These are phyloP conservation scores for Russula brevipes DNA, from an alignment of 768 basidiomycete genomes.

Conservation along the genomic window DNA sequence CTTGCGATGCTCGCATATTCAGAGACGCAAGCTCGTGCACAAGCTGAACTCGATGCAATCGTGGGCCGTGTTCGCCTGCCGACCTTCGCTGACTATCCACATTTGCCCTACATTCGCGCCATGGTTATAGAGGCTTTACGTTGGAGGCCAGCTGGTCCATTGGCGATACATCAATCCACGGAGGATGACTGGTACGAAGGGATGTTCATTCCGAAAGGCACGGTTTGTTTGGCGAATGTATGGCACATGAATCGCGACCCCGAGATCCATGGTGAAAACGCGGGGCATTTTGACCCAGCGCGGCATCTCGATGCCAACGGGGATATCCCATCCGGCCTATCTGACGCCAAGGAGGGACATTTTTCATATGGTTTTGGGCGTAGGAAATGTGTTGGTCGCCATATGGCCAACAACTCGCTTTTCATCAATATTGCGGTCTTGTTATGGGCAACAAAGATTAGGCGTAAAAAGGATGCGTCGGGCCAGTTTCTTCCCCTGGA, in stretches of 20 bases:
- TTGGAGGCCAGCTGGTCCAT: not conserved
- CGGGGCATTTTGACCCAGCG: not conserved
- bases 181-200: constrained; percentile 1
- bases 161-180: not conserved
- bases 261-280: not conserved
- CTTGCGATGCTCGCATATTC: not conserved
- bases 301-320: not conserved
- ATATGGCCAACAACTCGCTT: not conserved
- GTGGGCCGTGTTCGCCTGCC: not conserved
- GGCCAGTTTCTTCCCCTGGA: not conserved
- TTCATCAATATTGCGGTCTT: not conserved
- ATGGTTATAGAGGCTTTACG: not conserved
- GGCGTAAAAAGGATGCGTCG: not conserved
- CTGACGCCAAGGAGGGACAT: not conserved
- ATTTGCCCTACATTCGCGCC: not conserved
- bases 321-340: not conserved
- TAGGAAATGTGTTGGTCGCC: not conserved
- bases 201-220: not conserved
- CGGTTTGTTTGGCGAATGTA: not conserved
- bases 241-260: not conserved
- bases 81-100: not conserved
- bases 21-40: not conserved
- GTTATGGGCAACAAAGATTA: not conserved
- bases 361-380: not conserved
- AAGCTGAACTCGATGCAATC: not conserved